A percentile compares a stretch with the other conserved stretches of the same genome.
These are phyloP conservation scores for Cladosporium sphaerospermum DNA, from an alignment of 2,329 filamentous ascomycete genomes.

Conservation along the genomic window DNA sequence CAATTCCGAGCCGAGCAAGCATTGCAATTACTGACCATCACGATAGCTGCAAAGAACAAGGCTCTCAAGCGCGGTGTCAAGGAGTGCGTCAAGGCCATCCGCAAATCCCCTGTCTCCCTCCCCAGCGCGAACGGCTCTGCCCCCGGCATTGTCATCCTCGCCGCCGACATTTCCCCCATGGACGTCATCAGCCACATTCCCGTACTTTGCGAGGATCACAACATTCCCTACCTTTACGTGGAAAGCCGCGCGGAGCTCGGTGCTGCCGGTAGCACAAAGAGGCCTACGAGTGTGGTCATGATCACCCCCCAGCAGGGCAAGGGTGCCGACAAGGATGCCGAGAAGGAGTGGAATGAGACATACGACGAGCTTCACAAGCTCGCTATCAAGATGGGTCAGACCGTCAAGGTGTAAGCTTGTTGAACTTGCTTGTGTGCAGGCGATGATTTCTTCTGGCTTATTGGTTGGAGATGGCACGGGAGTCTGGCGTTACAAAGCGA, in stretches of 20 bases:
- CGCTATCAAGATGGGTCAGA: slow-evolving; percentile 52
- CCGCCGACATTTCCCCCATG: slow-evolving; percentile 95
- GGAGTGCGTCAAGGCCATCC: slow-evolving; percentile 96
- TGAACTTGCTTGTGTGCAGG: slow-evolving; percentile 1
- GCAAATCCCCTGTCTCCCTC: slow-evolving; percentile 77
- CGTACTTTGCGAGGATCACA: slow-evolving; percentile 96
- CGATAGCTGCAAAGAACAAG: slow-evolving; percentile 83
- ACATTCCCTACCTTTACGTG: slow-evolving; percentile 94
- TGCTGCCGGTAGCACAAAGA: slow-evolving; percentile 87
- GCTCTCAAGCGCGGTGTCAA: slow-evolving; percentile 97
- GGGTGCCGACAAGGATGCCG: slow-evolving; percentile 45
- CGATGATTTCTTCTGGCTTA: slow-evolving; percentile 7
- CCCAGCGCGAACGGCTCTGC: slow-evolving; percentile 40
- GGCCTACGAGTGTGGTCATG: slow-evolving; percentile 96
- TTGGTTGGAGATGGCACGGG: slow-evolving; percentile 2
- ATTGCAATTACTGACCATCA: background rate
- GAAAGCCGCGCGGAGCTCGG: slow-evolving; percentile 88
- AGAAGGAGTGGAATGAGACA: slow-evolving; percentile 51
- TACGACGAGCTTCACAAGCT: slow-evolving; percentile 55
- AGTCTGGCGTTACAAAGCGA: slow-evolving; percentile 13
- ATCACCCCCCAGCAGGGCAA: slow-evolving; percentile 48
- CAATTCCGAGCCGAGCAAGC: background rate
- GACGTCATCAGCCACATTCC: slow-evolving; percentile 98
- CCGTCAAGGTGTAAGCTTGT: slow-evolving; percentile 44
- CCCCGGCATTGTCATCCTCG: slow-evolving; percentile 76